Conservation (phyloP, 73 alveolate species). For the Tetrahymena malaccensis region DNA sequence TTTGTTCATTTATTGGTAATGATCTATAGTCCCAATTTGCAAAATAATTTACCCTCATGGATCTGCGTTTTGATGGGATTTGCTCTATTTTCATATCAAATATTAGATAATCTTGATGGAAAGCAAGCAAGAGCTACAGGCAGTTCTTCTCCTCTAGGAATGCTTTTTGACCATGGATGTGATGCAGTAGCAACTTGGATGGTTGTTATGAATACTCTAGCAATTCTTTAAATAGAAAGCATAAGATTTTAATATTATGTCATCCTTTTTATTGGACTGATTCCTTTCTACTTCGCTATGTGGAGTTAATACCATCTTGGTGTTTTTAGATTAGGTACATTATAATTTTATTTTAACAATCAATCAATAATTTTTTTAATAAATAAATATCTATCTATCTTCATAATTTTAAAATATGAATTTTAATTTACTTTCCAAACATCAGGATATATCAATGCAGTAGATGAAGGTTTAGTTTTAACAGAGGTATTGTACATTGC, state of each 20-base stretch:
- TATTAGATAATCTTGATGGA: slow-evolving; percentile 78
- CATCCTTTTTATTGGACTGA: not conserved
- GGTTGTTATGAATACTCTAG: not conserved
- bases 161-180: slow-evolving; percentile 80
- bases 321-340: not conserved
- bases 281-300: not conserved
- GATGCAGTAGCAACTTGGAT: slow-evolving; percentile 42
- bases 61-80: slow-evolving; percentile 18
- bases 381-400: too few species aligned
- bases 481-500: not conserved
- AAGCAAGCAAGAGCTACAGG: slow-evolving; percentile 85
- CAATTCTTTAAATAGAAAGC: not conserved
- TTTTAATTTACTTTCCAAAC: not conserved
- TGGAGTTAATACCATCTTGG: not conserved
- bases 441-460: not conserved
- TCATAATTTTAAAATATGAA: not conserved
- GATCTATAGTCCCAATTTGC: slow-evolving; percentile 14
- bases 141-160: slow-evolving; percentile 71
- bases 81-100: slow-evolving; percentile 17
- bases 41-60: slow-evolving; percentile 37
- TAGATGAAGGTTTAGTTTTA: not conserved
- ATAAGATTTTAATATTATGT: not conserved
- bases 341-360: too few species aligned
- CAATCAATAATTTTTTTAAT: too few species aligned
- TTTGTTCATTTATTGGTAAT: slow-evolving; percentile 42